Base-by-base conservation (phyloP, 2,329 filamentous ascomycete genomes). In the Phoma herbarum region DNA sequence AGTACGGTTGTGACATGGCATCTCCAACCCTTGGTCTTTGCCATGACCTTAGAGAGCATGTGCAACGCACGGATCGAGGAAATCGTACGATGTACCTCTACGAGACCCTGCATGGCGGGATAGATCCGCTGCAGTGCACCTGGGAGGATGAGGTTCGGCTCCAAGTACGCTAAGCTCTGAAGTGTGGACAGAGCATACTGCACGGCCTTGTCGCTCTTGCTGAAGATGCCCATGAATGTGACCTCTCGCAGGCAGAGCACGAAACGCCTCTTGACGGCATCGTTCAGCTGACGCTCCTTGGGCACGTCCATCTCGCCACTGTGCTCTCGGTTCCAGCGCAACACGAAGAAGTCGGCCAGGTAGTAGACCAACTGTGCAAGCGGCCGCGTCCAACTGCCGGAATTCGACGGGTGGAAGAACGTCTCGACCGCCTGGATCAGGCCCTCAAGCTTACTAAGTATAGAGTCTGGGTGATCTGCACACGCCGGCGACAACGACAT, bases 391-490 rank as follows among this genome's bases (percentile, higher is more conserved):
- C 95, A 99, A 14, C 82, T 82, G 14, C 95, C 95, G 51, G 94
- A 91, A 76, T 99, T 99, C 2, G 95, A 99, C 2, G 95, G 95
- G 71, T 99, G 95, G 82, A 97, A 99, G 78, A 99, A 99, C 0
- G 95, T 99, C 77, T 99, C 95, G 45, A 98, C 90, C 2, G 93
- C 95, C 76, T 98, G 91, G 66, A 99, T 90, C 51, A 99, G 83
- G 0, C 92, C 94, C 76, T 99, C 94, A 5, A 99, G 84, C 64
- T 91, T 92, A 31, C 90, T 87, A 69, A 99, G 79, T 42, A 96
- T 87, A 0, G 93, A 98, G 54, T 89, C 89, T 28, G 89, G 84
- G n/a, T 87, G 83, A 41, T 91, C 86, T 47, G 96, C 80, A 70
- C 92, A 95, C 44, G 88, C 83, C 1, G 95, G 94, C 1, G 95